Base-by-base conservation (phyloP, 139 green algal species). In the Chloropicon primus region DNA sequence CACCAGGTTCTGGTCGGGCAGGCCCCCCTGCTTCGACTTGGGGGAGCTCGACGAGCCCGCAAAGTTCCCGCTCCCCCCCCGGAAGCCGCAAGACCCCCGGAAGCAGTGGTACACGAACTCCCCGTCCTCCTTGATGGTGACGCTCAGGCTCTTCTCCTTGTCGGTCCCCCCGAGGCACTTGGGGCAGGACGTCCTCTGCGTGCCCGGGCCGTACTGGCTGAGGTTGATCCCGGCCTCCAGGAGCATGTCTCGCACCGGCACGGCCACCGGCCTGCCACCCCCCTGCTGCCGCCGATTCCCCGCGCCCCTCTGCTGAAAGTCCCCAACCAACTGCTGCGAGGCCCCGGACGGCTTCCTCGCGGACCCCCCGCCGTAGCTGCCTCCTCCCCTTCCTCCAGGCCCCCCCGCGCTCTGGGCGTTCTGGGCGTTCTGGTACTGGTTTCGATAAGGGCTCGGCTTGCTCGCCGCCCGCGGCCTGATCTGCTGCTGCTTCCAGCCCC, bases 41-140 rank as follows among this genome's bases (percentile, higher is more conserved):
- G 1, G 22, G 2, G 54, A 41, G 73, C 53, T 77, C 71, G 27
- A 78, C 25, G 24, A 78, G 79, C 27, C 73, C n/a, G 23, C 73
- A 2, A 21, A 21, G 25, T 21, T 21, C 22, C 74, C 72, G 22
- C 82, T 73, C 3, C 24, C 54, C 0, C 90, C 90, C 72, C 74
- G 53, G 41, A 76, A 88, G 23, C 86, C 87, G 77, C 90, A 94
- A 0, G 54, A 90, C 25, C 77, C 86, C 1, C 90, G 77, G 77
- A 86, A 83, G 81, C 90, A 94, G 27, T 82, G 53, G 84, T 84
- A 94, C 25, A 82, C 89, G 3, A 29, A 54, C 24, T 80, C 76
- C 26, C 76, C 80, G 73, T 81, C 82, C 22, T 82, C 73, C 0
- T 82, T 77, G 21, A 91, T 84, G n/a, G 77, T 79, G 1, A 92